phyloP scores from a whole-genome alignment of 495 filamentous ascomycete species.

The Xylaria acuta region DNA sequence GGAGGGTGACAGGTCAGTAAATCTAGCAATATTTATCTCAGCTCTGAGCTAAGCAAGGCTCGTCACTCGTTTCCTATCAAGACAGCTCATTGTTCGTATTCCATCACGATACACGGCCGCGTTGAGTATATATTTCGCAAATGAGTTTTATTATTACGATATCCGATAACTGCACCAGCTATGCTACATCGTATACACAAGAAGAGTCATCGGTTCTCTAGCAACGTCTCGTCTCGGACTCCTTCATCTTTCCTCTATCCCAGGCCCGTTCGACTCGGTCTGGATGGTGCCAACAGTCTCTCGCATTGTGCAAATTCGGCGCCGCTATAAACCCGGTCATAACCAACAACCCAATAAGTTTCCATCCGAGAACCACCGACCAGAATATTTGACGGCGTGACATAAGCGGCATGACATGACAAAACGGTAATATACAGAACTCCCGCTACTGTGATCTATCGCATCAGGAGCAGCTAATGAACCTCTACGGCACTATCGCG shows the following conservation, averaged over 20 bases:
- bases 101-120: neutral
- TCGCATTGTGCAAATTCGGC: slow-evolving; percentile 34
- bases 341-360: slow-evolving; percentile 30
- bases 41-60: neutral
- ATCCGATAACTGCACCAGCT: neutral
- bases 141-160: slow-evolving; percentile 22
- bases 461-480: slow-evolving; percentile 32
- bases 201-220: neutral
- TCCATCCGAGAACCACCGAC: slow-evolving; percentile 19
- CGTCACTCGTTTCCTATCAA: neutral
- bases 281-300: slow-evolving; percentile 23
- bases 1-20: neutral
- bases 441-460: slow-evolving; percentile 33
- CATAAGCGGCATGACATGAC: slow-evolving; percentile 37
- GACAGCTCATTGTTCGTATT: neutral
- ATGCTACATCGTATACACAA: slow-evolving; percentile 20
- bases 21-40: neutral
- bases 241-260: neutral
- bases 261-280: neutral
- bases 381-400: slow-evolving; percentile 28
- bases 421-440: slow-evolving; percentile 43
- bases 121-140: neutral
- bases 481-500: slow-evolving; percentile 30
- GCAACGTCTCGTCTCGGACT: neutral
- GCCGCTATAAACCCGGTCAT: slow-evolving; percentile 36